Evolutionary conservation across 2,329 filamentous ascomycete genomes (phyloP).

Genomic region (Neobulgaria alba): DNA sequence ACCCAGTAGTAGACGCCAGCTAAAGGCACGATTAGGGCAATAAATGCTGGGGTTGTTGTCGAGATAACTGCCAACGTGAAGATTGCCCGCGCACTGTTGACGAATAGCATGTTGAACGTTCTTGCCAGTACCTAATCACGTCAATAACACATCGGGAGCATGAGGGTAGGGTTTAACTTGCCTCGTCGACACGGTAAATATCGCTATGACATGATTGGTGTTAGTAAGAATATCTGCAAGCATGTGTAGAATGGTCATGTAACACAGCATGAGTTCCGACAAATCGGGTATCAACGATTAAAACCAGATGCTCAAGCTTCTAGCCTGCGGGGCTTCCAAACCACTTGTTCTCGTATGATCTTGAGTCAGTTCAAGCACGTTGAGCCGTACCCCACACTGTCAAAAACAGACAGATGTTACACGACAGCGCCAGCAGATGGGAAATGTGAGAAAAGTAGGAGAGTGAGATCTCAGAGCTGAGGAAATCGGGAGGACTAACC

Average conservation of each 20-base stretch:
- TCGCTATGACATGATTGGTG: constrained; percentile 32
- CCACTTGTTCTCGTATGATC: neutral
- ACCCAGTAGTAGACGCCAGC: constrained; percentile 79
- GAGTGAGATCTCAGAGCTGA: neutral
- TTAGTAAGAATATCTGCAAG: constrained; percentile 14
- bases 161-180: constrained; percentile 16
- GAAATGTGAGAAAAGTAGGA: constrained; percentile 1
- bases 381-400: constrained; percentile 5
- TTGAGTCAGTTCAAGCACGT: constrained; percentile 1
- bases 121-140: constrained; percentile 89
- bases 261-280: constrained; percentile 14
- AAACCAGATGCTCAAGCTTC: no score
- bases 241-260: constrained; percentile 9
- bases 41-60: constrained; percentile 69
- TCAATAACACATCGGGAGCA: constrained; percentile 40
- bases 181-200: constrained; percentile 38
- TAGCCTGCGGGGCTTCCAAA: no score
- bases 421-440: constrained; percentile 6
- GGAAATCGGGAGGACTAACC: constrained; percentile 39
- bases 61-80: constrained; percentile 88
- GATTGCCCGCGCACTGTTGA: constrained; percentile 62
- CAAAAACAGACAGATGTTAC: no score
- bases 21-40: constrained; percentile 73
- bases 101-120: constrained; percentile 95
- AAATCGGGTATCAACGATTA: constrained; percentile 12